These are phyloP conservation scores for Erodium maritimum DNA, from an alignment of 345 rosid species.

Conservation along the genomic window DNA sequence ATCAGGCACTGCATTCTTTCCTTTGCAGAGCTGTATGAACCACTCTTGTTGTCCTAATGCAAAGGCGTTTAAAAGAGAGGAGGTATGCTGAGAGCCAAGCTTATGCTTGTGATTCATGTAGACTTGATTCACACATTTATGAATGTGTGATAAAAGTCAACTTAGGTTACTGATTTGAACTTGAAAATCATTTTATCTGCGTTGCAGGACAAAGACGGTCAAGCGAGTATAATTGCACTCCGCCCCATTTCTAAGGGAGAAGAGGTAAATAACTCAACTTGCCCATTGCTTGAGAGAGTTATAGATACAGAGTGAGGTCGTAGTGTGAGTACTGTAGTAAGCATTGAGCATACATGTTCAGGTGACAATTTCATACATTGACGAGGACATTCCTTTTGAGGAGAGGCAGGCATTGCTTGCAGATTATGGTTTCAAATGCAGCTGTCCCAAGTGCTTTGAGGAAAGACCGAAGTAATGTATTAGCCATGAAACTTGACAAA, in stretches of 20 bases:
- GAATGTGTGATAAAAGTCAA: background rate
- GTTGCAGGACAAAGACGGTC: slow-evolving; percentile 78
- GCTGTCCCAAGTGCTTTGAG: slow-evolving; percentile 50
- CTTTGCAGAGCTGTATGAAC: slow-evolving; percentile 88
- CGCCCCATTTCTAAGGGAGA: slow-evolving; percentile 51
- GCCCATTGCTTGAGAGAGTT: background rate
- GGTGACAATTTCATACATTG: slow-evolving; percentile 77
- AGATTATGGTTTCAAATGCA: slow-evolving; percentile 77
- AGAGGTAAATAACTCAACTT: slow-evolving; percentile 35
- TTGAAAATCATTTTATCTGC: background rate
- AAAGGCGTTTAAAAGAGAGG: slow-evolving; percentile 90
- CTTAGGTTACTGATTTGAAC: background rate
- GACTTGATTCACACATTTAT: background rate
- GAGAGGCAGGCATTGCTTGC: slow-evolving; percentile 60
- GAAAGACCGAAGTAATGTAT: slow-evolving; percentile 13
- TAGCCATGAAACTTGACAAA: too few relatives aligned
- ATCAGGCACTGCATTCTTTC: slow-evolving; percentile 86
- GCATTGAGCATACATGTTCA: slow-evolving; percentile 10
- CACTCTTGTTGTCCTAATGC: slow-evolving; percentile 88
- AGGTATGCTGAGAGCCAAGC: slow-evolving; percentile 26
- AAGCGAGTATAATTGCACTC: slow-evolving; percentile 58
- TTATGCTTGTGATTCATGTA: background rate
- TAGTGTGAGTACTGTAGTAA: too few relatives aligned
- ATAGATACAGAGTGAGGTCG: background rate
- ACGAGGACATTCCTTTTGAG: slow-evolving; percentile 56